Evolutionary conservation across 192 early-diverging fungal species (phyloP).

Genomic region (Umbelopsis ramanniana): DNA sequence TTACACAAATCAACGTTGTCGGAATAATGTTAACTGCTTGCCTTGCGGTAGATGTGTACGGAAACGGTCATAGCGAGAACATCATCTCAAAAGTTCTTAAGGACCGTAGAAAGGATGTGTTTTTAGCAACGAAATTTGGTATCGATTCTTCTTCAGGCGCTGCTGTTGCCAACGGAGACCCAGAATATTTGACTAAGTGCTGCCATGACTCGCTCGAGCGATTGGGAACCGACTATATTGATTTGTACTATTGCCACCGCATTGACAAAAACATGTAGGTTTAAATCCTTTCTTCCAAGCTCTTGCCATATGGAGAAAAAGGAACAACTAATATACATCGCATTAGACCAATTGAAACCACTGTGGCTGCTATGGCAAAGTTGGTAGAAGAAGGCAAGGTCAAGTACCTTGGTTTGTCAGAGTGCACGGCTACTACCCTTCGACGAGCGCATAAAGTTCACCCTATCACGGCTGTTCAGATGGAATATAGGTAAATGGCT

Average conservation of each 20-base stretch:
- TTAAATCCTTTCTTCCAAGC: no score
- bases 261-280: slow-evolving; percentile 42
- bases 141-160: not conserved
- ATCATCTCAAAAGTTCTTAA: slow-evolving; percentile 3
- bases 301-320: no score
- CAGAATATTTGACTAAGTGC: slow-evolving; percentile 51
- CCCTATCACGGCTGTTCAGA: no score
- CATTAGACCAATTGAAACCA: slow-evolving; percentile 39
- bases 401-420: slow-evolving; percentile 50
- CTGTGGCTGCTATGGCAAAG: slow-evolving; percentile 40
- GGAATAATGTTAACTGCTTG: not conserved
- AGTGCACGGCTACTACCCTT: slow-evolving; percentile 60
- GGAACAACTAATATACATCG: no score
- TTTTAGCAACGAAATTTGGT: not conserved
- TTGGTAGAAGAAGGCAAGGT: slow-evolving; percentile 47
- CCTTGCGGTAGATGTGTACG: not conserved
- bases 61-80: slow-evolving; percentile 22
- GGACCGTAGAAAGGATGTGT: not conserved
- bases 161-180: slow-evolving; percentile 61
- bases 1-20: not conserved
- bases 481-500: no score
- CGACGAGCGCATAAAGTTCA: slow-evolving; percentile 56
- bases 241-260: slow-evolving; percentile 76
- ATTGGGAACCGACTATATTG: slow-evolving; percentile 47
- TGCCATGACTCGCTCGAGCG: slow-evolving; percentile 29